phyloP scores from a whole-genome alignment of 1,284 basidiomycete genomes.

The Ceratobasidium sp. region DNA sequence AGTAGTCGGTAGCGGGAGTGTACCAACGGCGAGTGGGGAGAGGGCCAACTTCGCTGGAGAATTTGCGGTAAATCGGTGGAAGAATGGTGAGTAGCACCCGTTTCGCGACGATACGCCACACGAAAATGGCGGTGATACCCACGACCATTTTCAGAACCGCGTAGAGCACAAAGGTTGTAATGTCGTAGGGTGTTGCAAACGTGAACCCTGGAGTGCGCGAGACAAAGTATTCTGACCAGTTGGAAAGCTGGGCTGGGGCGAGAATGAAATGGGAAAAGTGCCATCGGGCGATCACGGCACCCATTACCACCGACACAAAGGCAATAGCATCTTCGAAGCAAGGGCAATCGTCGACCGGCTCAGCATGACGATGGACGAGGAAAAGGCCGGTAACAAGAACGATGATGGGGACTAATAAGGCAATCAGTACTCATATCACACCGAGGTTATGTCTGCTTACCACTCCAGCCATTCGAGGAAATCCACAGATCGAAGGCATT shows the following conservation, averaged over 20 bases:
- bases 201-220: slow-evolving; percentile 29
- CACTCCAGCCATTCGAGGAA: slow-evolving; percentile 60
- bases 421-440: slow-evolving; percentile 5
- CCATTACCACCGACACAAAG: slow-evolving; percentile 82
- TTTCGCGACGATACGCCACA: slow-evolving; percentile 85
- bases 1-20: slow-evolving; percentile 85
- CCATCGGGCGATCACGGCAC: slow-evolving; percentile 75
- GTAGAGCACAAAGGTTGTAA: slow-evolving; percentile 35
- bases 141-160: slow-evolving; percentile 67
- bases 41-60: slow-evolving; percentile 58
- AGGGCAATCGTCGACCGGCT: slow-evolving; percentile 93
- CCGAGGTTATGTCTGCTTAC: slow-evolving; percentile 50
- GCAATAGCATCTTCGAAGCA: slow-evolving; percentile 99
- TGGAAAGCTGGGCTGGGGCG: slow-evolving; percentile 10
- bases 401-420: slow-evolving; percentile 66
- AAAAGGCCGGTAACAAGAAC: slow-evolving; percentile 70
- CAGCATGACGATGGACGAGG: slow-evolving; percentile 85
- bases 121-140: slow-evolving; percentile 66
- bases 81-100: slow-evolving; percentile 71
- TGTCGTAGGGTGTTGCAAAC: neutral
- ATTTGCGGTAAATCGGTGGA: slow-evolving; percentile 78
- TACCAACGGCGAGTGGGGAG: slow-evolving; percentile 83
- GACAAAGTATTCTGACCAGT: slow-evolving; percentile 16
- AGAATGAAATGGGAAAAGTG: slow-evolving; percentile 47
- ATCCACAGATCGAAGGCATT: slow-evolving; percentile 52